phyloP scores from a whole-genome alignment of 208 protist species.

The Trypanosoma melophagium region DNA sequence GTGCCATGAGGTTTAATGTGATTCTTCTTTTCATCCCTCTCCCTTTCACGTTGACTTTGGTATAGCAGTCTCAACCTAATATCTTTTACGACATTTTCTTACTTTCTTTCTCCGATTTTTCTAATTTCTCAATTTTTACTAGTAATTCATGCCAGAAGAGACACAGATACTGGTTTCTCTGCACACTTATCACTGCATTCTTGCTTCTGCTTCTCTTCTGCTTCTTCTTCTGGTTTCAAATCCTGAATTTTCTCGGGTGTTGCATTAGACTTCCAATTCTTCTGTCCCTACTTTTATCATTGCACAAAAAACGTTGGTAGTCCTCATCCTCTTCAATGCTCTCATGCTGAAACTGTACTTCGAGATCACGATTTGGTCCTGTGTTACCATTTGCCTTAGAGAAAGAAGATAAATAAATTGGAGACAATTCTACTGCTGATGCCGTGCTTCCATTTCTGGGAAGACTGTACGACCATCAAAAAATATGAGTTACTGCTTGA shows the following conservation, averaged over 20 bases:
- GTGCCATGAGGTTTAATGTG: background rate
- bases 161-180: background rate
- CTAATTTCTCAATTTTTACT: background rate
- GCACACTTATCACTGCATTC: background rate
- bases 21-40: background rate
- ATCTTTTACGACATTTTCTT: background rate
- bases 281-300: background rate
- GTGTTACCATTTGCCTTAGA: no score
- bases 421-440: background rate
- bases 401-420: no score
- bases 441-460: background rate
- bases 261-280: background rate
- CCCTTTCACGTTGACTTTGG: no score
- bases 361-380: background rate
- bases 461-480: constrained; percentile 17
- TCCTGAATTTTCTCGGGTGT: background rate
- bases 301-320: constrained; percentile 13
- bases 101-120: background rate
- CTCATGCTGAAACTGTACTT: background rate
- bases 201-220: background rate
- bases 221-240: background rate
- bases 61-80: background rate
- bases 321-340: constrained; percentile 20
- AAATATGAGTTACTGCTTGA: constrained; percentile 1
- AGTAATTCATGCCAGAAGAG: constrained; percentile 9